phyloP scores from a whole-genome alignment of 208 protist species.

The Leishmania guyanensis region DNA sequence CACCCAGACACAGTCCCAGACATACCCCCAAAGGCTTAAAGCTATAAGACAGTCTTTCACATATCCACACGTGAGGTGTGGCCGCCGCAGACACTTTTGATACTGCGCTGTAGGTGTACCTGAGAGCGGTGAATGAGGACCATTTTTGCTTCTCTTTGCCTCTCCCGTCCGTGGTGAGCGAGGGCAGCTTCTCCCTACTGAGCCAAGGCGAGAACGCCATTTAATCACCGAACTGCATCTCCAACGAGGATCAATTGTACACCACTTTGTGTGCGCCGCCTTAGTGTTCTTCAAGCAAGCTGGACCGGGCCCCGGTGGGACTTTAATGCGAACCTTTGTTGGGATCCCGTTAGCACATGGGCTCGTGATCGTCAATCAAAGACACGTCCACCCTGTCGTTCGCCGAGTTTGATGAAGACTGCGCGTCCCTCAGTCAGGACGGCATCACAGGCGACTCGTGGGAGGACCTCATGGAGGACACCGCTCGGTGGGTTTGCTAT shows the following conservation, averaged over 20 bases:
- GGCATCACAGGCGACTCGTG: too few relatives aligned
- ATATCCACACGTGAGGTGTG: neutral
- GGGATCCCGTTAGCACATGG: too few relatives aligned
- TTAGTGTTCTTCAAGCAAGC: neutral
- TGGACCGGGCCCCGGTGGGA: too few relatives aligned
- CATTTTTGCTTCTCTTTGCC: neutral
- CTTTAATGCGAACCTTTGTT: neutral
- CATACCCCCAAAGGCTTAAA: neutral
- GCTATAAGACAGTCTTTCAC: neutral
- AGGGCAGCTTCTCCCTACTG: neutral
- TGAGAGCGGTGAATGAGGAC: neutral
- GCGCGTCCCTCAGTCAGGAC: too few relatives aligned
- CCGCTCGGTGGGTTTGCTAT: neutral
- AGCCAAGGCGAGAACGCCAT: neutral
- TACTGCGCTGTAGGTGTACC: neutral
- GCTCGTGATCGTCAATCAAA: neutral
- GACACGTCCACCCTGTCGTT: too few relatives aligned
- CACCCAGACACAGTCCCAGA: too few relatives aligned
- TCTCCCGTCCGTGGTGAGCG: neutral
- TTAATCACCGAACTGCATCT: neutral
- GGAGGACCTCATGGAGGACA: neutral
- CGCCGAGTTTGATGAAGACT: neutral
- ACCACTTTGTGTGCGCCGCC: neutral
- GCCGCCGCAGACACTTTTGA: neutral
- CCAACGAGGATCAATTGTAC: neutral